Percentiles rank a stretch among this genome's conserved stretches.
phyloP scores from a whole-genome alignment of 2,329 filamentous ascomycete genomes.

The Colletotrichum tamarilloi region DNA sequence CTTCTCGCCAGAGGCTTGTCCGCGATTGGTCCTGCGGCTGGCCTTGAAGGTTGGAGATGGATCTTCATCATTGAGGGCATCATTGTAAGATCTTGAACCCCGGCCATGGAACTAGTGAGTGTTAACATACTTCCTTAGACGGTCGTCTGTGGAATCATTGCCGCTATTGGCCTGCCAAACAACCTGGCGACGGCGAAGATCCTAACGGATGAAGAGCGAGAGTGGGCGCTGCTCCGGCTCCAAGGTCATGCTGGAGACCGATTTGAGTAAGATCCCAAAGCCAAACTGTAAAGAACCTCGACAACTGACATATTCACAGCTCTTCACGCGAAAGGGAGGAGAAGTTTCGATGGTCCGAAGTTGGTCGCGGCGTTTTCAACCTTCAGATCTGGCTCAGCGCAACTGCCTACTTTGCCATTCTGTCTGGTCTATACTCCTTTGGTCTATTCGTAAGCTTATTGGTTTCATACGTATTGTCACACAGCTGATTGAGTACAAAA shows the following conservation, averaged over 20 bases:
- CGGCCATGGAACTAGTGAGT: no score
- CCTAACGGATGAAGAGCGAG: slow-evolving; percentile 62
- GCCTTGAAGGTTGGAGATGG: slow-evolving; percentile 69
- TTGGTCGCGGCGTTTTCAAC: slow-evolving; percentile 69
- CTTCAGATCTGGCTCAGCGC: slow-evolving; percentile 73
- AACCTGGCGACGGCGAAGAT: slow-evolving; percentile 64
- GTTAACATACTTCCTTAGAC: slow-evolving; percentile 53
- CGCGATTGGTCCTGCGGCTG: slow-evolving; percentile 66
- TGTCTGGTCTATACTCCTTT: slow-evolving; percentile 70
- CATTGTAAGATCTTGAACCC: slow-evolving; percentile 48
- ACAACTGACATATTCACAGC: slow-evolving; percentile 13
- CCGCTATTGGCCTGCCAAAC: slow-evolving; percentile 67
- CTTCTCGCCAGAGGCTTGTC: slow-evolving; percentile 71
- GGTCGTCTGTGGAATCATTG: slow-evolving; percentile 61
- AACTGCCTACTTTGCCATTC: slow-evolving; percentile 69
- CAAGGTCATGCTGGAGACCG: slow-evolving; percentile 48
- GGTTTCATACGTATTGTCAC: background rate
- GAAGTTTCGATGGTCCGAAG: slow-evolving; percentile 70
- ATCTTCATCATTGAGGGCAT: slow-evolving; percentile 72
- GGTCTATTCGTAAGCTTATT: slow-evolving; percentile 66
- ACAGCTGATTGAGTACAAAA: background rate
- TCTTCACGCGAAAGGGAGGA: slow-evolving; percentile 51
- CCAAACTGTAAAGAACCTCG: background rate
- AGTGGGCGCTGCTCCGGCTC: slow-evolving; percentile 58
- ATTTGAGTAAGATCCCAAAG: slow-evolving; percentile 42